Base-by-base conservation (phyloP, 1,139 yeast species). In the Scheffersomyces titani region DNA sequence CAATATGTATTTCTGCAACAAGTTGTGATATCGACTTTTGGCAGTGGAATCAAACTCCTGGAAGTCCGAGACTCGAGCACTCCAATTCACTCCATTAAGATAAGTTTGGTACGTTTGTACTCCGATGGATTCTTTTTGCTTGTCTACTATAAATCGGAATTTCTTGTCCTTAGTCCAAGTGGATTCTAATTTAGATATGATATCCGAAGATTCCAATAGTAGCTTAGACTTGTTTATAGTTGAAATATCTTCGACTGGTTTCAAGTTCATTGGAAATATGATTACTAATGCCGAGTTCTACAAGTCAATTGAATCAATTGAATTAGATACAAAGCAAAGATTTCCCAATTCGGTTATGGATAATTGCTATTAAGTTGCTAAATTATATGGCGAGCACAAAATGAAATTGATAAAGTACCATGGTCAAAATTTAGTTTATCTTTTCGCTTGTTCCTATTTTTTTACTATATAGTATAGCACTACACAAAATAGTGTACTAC, bases 81-180 rank as follows among this genome's bases (percentile, higher is more conserved):
- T 61, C 73, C 73, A 69, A n/a, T 22, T n/a, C 19, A 46, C 66
- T 21, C 59, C 61, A 51, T 66, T 65, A 52, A 68, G 58, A 19
- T 57, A 56, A 49, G 63, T 61, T 47, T 55, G 62, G 54, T 55
- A 66, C 6, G 69, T 67, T 46, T 46, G 49, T 6, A 46, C 49
- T 11, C 36, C 49, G 4, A 59, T 54, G 16, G 47, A 44, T 24
- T 40, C 19, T 30, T 52, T 45, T 19, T 52, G 52, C 18, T 55
- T 49, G 9, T 56, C 49, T 22, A 61, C 51, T n/a, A 19, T 48
- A 19, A 57, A 57, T 6, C 46, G 16, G 57, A 54, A 58, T 4
- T 49, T 19, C 51, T 62, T 65, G 21, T 57, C 58, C 36, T 58
- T 57, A 4, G 57, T 50, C 71, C 71, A 67, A 13, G 53, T 48